These are phyloP conservation scores for Kockovaella imperatae DNA, from an alignment of 768 basidiomycete genomes.

Conservation along the genomic window DNA sequence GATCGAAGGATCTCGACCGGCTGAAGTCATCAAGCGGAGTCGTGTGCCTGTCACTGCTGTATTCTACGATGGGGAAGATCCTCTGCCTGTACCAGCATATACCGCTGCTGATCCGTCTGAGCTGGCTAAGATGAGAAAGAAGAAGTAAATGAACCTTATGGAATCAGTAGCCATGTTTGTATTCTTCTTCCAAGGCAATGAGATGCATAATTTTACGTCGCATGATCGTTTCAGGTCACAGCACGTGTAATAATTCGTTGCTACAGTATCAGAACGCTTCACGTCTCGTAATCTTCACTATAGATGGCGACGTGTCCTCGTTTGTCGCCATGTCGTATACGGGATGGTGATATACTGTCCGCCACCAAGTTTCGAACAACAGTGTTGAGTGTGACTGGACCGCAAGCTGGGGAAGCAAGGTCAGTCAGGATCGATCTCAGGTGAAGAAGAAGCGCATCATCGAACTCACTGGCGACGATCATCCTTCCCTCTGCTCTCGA, in stretches of 20 bases:
- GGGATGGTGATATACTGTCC: slow-evolving; percentile 54
- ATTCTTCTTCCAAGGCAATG: background rate
- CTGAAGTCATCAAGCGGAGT: slow-evolving; percentile 24
- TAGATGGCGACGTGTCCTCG: slow-evolving; percentile 57
- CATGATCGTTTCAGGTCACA: background rate
- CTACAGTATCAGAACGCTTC: slow-evolving; percentile 6
- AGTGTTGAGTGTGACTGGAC: slow-evolving; percentile 62
- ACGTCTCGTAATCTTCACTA: slow-evolving; percentile 63
- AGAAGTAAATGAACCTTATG: too few relatives aligned
- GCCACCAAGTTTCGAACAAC: slow-evolving; percentile 61
- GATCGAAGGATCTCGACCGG: slow-evolving; percentile 17
- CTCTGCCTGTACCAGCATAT: slow-evolving; percentile 17
- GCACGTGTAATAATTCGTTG: background rate
- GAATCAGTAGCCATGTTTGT: background rate
- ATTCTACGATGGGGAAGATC: slow-evolving; percentile 41
- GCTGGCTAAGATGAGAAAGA: background rate
- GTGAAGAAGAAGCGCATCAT: background rate
- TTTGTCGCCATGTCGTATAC: slow-evolving; percentile 54
- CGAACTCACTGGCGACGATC: slow-evolving; percentile 61
- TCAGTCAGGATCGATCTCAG: background rate
- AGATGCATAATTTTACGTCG: background rate
- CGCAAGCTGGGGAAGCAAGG: slow-evolving; percentile 51
- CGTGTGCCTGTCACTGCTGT: slow-evolving; percentile 29
- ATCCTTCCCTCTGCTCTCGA: slow-evolving; percentile 53
- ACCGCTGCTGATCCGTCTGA: too few relatives aligned